Evolutionary conservation across 2,329 filamentous ascomycete species (phyloP), one percentile per base, ranked within the genome.

Genomic region (Fusarium sambucinum): DNA sequence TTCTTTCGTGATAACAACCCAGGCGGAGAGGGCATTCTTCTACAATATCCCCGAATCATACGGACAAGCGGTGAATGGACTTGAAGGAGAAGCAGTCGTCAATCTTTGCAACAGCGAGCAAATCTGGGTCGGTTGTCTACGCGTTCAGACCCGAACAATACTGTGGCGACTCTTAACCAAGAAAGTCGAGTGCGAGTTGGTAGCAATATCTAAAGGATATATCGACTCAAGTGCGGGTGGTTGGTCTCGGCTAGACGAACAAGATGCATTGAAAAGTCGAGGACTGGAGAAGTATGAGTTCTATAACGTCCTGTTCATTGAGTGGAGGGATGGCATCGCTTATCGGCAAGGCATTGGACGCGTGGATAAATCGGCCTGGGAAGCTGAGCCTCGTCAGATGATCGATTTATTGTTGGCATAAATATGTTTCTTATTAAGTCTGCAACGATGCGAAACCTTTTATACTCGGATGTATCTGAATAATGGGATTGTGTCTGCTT

Each of bases 301-400:
- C 17, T 29, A 38, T 2, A 51, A 51, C 6, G 33, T 51, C 7
- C 17, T 51, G 10, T 27, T 51, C 2, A 51, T 51, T 13, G 32
- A 51, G 3, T 29, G 23, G 33, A 40, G 21, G 10, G 47, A 51
- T 10, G 33, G 23, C 9, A 4, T 51, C 12, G 47, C 47, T 51
- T 51, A 51, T 29, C 33, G 47, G 6, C 47, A 51, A 17, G 47
- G 47, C 2, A 51, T 51, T 11, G 47, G 47, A 12, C 47, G 47
- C 10, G 47, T 51, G 23, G 23, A 40, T 12, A 51, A 37, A 11
- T 16, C n/a, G 3, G 33, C 23, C 16, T 51, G 47, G 47, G 23
- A 51, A n/a, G n/a, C 17, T 19, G 47, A 19, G 14, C 7, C n/a
- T 19, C 17, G n/a, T 2, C 23, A 29, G 1, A 2, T 12, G 10